Evolutionary conservation across 257 asterid genomes (phyloP).

Genomic region (Lycium ferocissimum): DNA sequence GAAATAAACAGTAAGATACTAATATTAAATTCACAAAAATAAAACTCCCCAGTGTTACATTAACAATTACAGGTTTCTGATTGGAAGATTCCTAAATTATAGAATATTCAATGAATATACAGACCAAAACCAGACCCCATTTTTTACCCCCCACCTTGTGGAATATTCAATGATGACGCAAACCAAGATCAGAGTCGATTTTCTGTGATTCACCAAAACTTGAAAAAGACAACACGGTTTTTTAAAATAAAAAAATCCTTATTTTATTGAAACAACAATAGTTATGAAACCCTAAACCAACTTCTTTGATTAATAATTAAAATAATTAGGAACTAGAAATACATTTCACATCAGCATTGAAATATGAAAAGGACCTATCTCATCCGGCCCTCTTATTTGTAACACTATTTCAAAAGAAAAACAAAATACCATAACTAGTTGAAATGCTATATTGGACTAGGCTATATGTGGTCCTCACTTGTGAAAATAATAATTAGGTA

Average conservation of each 20-base stretch:
- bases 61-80: not conserved
- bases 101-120: conserved; percentile 17
- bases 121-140: not conserved
- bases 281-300: not conserved
- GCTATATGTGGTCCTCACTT: not conserved
- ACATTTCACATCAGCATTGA: not conserved
- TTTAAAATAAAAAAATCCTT: not conserved
- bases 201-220: not conserved
- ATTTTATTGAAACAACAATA: not conserved
- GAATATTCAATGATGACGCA: conserved; percentile 47
- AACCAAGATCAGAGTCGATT: conserved; percentile 33
- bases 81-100: not conserved
- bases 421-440: not conserved
- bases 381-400: not conserved
- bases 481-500: not conserved
- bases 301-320: not conserved
- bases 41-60: not conserved
- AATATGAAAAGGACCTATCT: not conserved
- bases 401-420: not conserved
- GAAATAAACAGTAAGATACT: not conserved
- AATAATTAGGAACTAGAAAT: not conserved
- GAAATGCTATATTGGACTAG: not conserved
- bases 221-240: not conserved
- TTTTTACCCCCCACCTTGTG: conserved; percentile 33
- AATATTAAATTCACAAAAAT: conserved; percentile 6